Base-by-base conservation (phyloP, 2,329 filamentous ascomycete species). In the Capronia coronata region DNA sequence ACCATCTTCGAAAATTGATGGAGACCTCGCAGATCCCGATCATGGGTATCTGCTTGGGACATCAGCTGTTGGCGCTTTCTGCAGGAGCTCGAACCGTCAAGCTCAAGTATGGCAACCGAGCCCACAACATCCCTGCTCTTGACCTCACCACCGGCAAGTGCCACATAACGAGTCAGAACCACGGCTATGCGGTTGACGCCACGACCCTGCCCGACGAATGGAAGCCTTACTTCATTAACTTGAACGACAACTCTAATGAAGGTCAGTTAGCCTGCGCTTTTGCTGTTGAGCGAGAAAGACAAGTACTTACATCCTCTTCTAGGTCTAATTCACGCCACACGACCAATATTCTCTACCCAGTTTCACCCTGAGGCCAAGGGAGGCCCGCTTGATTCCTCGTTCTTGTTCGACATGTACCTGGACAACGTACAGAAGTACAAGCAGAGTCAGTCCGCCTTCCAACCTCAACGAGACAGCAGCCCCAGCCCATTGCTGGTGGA, bases 331-430 rank as follows among this genome's bases (percentile, higher is more conserved):
- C 93, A 98, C 79, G 89, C 86, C 72, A 86, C 86, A 51, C 87
- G 91, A 29, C 93, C 93, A 56, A 98, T 98, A 68, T 97, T 98
- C 79, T 91, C 87, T 57, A 95, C 90, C 19, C 93, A 98, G 71
- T 98, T 98, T 82, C 93, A 98, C 67, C 93, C 93, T 13, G 93
- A 98, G 73, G 93, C 93, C 61, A 95, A 95, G 77, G 93, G 93
- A 54, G 93, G 93, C 47, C 93, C 93, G 47, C 86, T 95, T 72
- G 93, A 98, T 75, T 94, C 87, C 57, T 83, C 87, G 1, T 97
- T 94, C 72, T 78, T 98, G 52, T 98, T 98, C 65, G 93, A 98
- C 71, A 88, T 87, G 75, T 98, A 97, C 73, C 75, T 97, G 39
- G 82, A 94, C 68, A 91, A 85, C 63, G 89, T 97, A 29, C 78